phyloP scores from a whole-genome alignment of 2,329 filamentous ascomycete species.

The Aspergillus sp. region DNA sequence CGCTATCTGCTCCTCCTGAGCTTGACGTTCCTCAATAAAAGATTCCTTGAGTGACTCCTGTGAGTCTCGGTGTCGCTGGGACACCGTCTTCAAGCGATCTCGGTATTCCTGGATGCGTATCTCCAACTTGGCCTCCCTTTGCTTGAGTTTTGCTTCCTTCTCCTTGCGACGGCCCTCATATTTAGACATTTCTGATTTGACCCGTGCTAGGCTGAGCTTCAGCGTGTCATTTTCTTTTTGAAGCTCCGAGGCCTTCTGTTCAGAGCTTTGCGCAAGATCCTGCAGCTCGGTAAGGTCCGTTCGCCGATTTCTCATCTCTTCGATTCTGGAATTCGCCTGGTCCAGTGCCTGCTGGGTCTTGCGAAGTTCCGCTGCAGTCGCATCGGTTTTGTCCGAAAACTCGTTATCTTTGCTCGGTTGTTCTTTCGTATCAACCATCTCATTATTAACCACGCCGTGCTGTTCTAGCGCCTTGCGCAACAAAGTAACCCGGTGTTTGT shows the following conservation, averaged over 20 bases:
- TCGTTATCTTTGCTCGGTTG: slow-evolving; percentile 11
- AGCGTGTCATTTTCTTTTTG: slow-evolving; percentile 35
- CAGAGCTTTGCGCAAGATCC: slow-evolving; percentile 29
- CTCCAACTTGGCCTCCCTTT: slow-evolving; percentile 33
- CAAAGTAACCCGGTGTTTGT: slow-evolving; percentile 35
- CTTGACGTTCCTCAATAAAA: slow-evolving; percentile 30
- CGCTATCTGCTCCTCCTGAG: slow-evolving; percentile 33
- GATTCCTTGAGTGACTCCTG: slow-evolving; percentile 26
- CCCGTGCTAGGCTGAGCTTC: slow-evolving; percentile 32
- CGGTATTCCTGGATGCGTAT: slow-evolving; percentile 34
- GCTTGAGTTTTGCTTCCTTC: slow-evolving; percentile 35
- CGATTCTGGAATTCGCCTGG: slow-evolving; percentile 27
- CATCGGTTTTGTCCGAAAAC: slow-evolving; percentile 4
- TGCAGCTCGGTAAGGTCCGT: slow-evolving; percentile 28
- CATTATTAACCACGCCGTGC: slow-evolving; percentile 30
- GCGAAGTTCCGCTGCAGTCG: slow-evolving; percentile 19
- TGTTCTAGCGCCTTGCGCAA: slow-evolving; percentile 31
- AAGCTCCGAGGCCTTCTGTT: slow-evolving; percentile 33
- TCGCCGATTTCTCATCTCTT: slow-evolving; percentile 24
- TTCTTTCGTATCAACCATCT: slow-evolving; percentile 14
- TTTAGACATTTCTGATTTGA: slow-evolving; percentile 36
- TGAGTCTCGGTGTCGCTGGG: slow-evolving; percentile 29
- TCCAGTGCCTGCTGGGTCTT: slow-evolving; percentile 28
- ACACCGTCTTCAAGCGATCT: slow-evolving; percentile 27
- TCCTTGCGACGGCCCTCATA: slow-evolving; percentile 37